Evolutionary conservation across 2,329 filamentous ascomycete genomes (phyloP), one percentile per base, ranked within the genome.

Genomic region (Exophiala sp.): DNA sequence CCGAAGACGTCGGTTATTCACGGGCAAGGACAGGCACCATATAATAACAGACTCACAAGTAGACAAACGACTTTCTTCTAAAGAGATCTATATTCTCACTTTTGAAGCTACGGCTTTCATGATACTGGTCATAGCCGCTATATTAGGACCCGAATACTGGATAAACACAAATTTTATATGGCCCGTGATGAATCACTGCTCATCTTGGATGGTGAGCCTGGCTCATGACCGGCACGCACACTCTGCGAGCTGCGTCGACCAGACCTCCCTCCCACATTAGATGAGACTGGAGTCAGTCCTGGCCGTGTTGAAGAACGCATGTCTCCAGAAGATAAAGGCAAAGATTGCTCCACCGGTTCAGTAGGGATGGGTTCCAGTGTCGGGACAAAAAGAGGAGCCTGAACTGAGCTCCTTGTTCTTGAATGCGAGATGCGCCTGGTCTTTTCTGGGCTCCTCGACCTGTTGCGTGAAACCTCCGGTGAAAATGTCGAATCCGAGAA

Each of bases 401-500:
- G 43, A 16, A 47, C 44, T 11, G 27, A 42, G 24, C 54, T 57
- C 14, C 38, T 22, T 2, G 38, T 38, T 27, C 48, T 49, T 2
- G 45, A 34, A 32, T 54, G 45, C 14, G 21, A 10, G 21, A 6
- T 22, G 29, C 27, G 30, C 42, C 14, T 41, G 5, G 16, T 7
- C 34, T 52, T 52, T 11, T 52, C 43, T 22, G 51, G 47, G 43
- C 54, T 57, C 24, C 39, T 54, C 9, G 54, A 57, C 23, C 54
- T 48, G 19, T 32, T 40, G 19, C 56, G 38, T 21, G 42, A 40
- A 7, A 32, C 23, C 13, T 52, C 40, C 6, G 47, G 47, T 16
- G 48, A 50, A 1, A 53, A n/a, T n/a, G n/a, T n/a, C 2, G 32
- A 39, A 16, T 53, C 43, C 3, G 44, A 19, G 10, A 43, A n/a